Conservation (phyloP, 805 yeast genomes). For the Teunomyces gatunensis region DNA sequence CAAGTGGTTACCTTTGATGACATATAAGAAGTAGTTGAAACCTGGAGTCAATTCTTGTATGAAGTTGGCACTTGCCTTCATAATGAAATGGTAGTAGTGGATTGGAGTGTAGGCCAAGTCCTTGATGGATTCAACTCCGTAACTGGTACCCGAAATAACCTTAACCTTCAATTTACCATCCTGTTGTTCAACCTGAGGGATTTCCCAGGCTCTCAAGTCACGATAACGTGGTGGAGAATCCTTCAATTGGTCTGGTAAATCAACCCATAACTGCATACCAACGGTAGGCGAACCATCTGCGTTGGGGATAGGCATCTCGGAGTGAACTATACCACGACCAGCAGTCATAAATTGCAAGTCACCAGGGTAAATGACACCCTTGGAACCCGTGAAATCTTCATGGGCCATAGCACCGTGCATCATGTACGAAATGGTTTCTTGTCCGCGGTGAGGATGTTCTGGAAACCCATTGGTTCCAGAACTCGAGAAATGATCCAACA, state of each 20-base stretch:
- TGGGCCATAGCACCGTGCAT: conserved; percentile 69
- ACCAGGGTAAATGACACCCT: conserved; percentile 73
- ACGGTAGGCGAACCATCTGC: conserved; percentile 43
- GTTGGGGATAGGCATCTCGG: conserved; percentile 74
- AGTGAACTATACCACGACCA: conserved; percentile 81
- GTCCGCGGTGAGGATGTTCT: conserved; percentile 82
- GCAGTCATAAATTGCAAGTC: conserved; percentile 95
- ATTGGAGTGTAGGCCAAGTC: conserved; percentile 84
- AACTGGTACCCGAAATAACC: conserved; percentile 74
- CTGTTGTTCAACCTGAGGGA: conserved; percentile 64
- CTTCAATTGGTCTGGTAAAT: conserved; percentile 64
- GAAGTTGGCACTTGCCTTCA: conserved; percentile 64
- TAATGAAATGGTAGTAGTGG: conserved; percentile 63
- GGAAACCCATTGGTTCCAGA: conserved; percentile 72
- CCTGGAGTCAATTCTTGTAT: conserved; percentile 56
- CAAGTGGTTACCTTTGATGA: conserved; percentile 57
- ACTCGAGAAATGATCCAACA: conserved; percentile 76
- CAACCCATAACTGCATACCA: conserved; percentile 90
- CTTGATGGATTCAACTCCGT: conserved; percentile 70
- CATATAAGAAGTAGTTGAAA: conserved; percentile 69
- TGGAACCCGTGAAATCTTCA: conserved; percentile 84
- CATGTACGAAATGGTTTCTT: conserved; percentile 73
- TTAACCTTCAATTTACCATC: conserved; percentile 61
- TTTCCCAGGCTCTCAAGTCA: conserved; percentile 66
- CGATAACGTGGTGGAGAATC: conserved; percentile 71